These are phyloP conservation scores for Eucalyptus guilfoylei DNA, from an alignment of 345 rosid species.

Conservation along the genomic window DNA sequence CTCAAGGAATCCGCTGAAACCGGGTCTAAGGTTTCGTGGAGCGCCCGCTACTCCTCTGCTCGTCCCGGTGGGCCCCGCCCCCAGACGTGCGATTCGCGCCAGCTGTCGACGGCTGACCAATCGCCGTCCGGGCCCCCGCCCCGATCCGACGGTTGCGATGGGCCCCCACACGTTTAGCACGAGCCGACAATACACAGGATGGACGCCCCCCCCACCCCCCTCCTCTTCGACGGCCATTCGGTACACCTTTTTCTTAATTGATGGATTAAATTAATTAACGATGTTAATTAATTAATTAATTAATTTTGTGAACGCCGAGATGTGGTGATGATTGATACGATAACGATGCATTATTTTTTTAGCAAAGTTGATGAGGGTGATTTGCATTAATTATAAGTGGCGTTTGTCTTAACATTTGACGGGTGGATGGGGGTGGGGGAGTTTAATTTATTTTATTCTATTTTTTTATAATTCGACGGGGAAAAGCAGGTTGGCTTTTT, in stretches of 20 bases:
- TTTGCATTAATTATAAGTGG: background rate
- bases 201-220: background rate
- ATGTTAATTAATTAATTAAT: background rate
- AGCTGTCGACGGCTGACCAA: background rate
- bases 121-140: background rate
- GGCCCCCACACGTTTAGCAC: background rate
- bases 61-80: background rate
- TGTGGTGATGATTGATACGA: background rate
- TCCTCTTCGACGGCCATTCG: background rate
- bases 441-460: background rate
- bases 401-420: background rate
- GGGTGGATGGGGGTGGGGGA: background rate
- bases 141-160: background rate
- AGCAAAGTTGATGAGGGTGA: background rate
- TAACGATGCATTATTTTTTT: background rate
- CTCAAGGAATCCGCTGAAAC: background rate
- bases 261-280: background rate
- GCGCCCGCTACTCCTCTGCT: background rate
- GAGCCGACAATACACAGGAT: background rate
- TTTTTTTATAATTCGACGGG: background rate
- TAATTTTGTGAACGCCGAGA: background rate
- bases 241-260: background rate
- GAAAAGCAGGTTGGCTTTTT: background rate
- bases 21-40: background rate
- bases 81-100: background rate